Evolutionary conservation across 1,284 basidiomycete genomes (phyloP).

Genomic region (Clitocybe nebularis): DNA sequence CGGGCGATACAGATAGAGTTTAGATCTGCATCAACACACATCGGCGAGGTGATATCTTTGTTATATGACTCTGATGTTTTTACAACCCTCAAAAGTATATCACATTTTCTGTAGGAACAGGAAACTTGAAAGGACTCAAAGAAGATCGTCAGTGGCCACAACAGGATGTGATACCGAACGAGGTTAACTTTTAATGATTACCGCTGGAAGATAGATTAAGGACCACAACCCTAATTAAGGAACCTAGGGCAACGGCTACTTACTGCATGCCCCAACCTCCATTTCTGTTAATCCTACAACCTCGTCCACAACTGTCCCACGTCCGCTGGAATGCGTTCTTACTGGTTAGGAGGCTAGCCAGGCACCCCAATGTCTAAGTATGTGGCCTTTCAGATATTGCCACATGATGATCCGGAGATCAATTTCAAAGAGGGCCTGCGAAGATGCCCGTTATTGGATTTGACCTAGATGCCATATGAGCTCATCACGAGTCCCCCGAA

Average conservation of each 20-base stretch:
- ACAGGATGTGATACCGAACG: conserved; percentile 7
- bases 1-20: neutral
- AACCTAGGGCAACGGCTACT: too few relatives aligned
- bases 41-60: neutral
- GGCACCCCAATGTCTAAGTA: conserved; percentile 1
- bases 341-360: neutral
- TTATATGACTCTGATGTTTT: neutral
- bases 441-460: neutral
- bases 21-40: neutral
- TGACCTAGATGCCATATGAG: neutral
- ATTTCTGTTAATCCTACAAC: too few relatives aligned
- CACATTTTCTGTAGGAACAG: conserved; percentile 7
- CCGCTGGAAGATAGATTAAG: too few relatives aligned
- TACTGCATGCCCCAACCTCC: too few relatives aligned
- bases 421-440: neutral
- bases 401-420: conserved; percentile 1
- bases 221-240: too few relatives aligned
- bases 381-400: neutral
- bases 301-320: neutral
- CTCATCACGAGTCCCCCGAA: neutral
- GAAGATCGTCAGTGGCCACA: too few relatives aligned
- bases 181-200: too few relatives aligned
- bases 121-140: conserved; percentile 10
- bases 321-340: neutral
- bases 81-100: neutral